A percentile compares a stretch with the other conserved stretches of the same genome.
These are phyloP conservation scores for Brassica juncea DNA, from an alignment of 345 rosid genomes.

Conservation along the genomic window DNA sequence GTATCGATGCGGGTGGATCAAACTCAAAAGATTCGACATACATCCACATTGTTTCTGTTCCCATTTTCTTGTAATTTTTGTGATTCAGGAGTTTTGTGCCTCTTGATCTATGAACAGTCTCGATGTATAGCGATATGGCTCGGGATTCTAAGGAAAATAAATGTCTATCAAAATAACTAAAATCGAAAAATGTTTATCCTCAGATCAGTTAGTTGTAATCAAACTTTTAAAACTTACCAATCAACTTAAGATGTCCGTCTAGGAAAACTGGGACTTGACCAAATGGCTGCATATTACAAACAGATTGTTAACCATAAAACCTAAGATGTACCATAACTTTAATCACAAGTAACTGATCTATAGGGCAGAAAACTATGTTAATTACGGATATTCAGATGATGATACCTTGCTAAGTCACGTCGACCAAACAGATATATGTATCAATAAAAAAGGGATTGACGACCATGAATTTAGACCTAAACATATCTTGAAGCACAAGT, in stretches of 20 bases:
- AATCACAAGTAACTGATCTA: not conserved
- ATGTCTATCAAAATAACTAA: not conserved
- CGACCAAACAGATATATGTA: not conserved
- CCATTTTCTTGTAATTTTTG: slow-evolving; percentile 16
- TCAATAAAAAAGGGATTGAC: not conserved
- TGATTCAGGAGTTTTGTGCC: slow-evolving; percentile 23
- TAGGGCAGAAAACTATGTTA: not conserved
- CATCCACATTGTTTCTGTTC: slow-evolving; percentile 31
- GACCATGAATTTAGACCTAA: slow-evolving; percentile 2
- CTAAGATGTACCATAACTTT: not conserved
- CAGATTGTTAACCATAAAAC: not conserved
- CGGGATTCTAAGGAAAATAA: slow-evolving; percentile 37
- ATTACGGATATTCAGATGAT: not conserved
- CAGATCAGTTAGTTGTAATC: not conserved
- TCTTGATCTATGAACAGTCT: slow-evolving; percentile 10
- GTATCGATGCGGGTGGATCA: slow-evolving; percentile 32
- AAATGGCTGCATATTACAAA: slow-evolving; percentile 57
- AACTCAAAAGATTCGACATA: slow-evolving; percentile 58
- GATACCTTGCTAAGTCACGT: not conserved
- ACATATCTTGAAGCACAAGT: not conserved
- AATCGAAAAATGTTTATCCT: not conserved
- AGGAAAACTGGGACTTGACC: slow-evolving; percentile 66
- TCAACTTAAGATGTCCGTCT: slow-evolving; percentile 58
- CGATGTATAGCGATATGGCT: slow-evolving; percentile 35
- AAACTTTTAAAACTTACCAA: slow-evolving; percentile 46